Base-by-base conservation (phyloP, 345 rosid genomes). In the Eucalyptus polyanthemos region DNA sequence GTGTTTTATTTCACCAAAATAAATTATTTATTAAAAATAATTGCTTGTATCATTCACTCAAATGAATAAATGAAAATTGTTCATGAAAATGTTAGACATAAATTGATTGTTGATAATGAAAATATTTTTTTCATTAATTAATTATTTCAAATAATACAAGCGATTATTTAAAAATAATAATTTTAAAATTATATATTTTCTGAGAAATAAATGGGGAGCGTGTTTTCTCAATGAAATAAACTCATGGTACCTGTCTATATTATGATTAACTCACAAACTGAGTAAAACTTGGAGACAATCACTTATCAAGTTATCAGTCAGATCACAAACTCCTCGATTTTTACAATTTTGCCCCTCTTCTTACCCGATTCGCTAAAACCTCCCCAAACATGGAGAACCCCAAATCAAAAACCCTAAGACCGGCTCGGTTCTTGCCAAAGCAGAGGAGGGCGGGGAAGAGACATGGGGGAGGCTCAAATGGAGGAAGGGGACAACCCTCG, bases 401-500 rank as follows among this genome's bases (percentile, higher is more conserved):
- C 27, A 31, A 8, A 50, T 34, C 87, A 29, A 86, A 86, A 86
- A 86, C 87, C 87, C 60, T 86, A 86, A 86, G 45, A 49, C 51
- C 87, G 45, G 76, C 21, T 87, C 50, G 50, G 9, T 56, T 45
- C 37, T 65, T 25, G 37, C 24, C n/a, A 31, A 76, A 88, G 45
- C 87, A 12, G 37, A 86, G 81, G 58, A 53, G 13, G 44, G 44
- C n/a, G 31, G 69, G 88, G 14, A 11, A 42, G n/a, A 17, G 54
- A 90, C 86, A 95, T 94, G 96, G 94, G 92, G 60, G 94, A 90
- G 72, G 54, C 93, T 90, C 94, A 91, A n/a, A 90, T 91, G 49
- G 98, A 95, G 90, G 96, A 93, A 88, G 94, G 89, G 72, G 97
- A 94, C 87, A 90, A 17, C 90, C 93, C 90, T 69, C 93, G 86